Conservation (phyloP, 148 eudicot genomes). For the Arctostaphylos glauca region DNA sequence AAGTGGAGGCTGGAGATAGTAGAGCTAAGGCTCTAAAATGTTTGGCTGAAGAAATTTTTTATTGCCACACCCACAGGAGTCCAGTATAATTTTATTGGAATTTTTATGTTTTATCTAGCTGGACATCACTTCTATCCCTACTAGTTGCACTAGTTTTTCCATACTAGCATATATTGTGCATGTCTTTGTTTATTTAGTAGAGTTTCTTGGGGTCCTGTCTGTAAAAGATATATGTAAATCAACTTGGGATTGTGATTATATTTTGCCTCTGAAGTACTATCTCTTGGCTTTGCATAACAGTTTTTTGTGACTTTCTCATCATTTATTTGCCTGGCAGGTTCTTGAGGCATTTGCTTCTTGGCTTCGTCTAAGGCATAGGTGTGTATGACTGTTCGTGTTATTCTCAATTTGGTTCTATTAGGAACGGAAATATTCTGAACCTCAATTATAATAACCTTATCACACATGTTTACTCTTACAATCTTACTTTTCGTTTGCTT, state of each 20-base stretch:
- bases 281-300: background rate
- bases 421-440: background rate
- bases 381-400: slow-evolving; percentile 19
- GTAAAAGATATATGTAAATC: background rate
- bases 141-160: background rate
- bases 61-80: background rate
- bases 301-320: background rate
- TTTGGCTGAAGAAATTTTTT: background rate
- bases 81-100: background rate
- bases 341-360: slow-evolving; percentile 98
- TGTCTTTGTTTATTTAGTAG: background rate
- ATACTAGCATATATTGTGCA: background rate
- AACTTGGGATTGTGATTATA: background rate
- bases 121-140: background rate
- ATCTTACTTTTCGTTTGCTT: background rate
- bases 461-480: background rate
- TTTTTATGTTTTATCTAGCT: background rate
- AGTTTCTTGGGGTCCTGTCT: background rate
- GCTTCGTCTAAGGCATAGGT: slow-evolving; percentile 96
- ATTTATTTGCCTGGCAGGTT: slow-evolving; percentile 56
- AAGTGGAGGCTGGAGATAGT: slow-evolving; percentile 5
- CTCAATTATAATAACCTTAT: background rate
- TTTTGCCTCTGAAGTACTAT: background rate
- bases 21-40: background rate
- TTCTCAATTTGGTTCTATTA: background rate